These are phyloP conservation scores for Xylariaceae sp. DNA, from an alignment of 2,329 filamentous ascomycete species.

Conservation along the genomic window DNA sequence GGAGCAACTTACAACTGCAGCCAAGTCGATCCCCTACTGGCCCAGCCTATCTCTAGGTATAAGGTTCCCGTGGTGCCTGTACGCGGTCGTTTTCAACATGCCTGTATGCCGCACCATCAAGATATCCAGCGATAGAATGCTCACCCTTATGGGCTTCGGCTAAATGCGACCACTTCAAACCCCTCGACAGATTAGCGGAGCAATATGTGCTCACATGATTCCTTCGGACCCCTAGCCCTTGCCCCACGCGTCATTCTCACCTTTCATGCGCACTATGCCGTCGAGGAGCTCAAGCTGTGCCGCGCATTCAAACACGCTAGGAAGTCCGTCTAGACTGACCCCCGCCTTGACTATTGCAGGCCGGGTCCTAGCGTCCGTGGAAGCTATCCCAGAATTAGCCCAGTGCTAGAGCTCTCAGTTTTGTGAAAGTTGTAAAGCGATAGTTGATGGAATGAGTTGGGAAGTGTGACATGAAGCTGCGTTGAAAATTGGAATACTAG, in stretches of 20 bases:
- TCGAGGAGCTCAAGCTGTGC: conserved; percentile 10
- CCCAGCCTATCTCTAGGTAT: conserved; percentile 2
- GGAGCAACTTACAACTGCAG: background rate
- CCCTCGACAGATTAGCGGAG: conserved; percentile 2
- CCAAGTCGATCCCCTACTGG: background rate
- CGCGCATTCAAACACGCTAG: conserved; percentile 6
- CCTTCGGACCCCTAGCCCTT: conserved; percentile 4
- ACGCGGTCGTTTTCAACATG: conserved; percentile 8
- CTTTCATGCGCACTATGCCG: conserved; percentile 3
- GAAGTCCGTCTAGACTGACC: conserved; percentile 2
- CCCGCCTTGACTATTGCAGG: no score
- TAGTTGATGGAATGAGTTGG: no score
- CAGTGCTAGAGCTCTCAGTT: no score
- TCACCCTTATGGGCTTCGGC: background rate
- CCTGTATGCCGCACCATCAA: conserved; percentile 12
- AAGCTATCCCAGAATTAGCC: no score
- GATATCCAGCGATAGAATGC: conserved; percentile 2
- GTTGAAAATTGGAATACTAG: no score
- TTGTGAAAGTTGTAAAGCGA: no score
- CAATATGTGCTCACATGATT: conserved; percentile 13
- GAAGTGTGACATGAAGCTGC: no score
- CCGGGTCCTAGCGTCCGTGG: no score
- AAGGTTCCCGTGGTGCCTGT: conserved; percentile 3
- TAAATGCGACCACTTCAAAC: conserved; percentile 5
- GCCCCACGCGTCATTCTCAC: conserved; percentile 1